phyloP scores from a whole-genome alignment of 2,329 filamentous ascomycete genomes.

The Thelonectria olida region DNA sequence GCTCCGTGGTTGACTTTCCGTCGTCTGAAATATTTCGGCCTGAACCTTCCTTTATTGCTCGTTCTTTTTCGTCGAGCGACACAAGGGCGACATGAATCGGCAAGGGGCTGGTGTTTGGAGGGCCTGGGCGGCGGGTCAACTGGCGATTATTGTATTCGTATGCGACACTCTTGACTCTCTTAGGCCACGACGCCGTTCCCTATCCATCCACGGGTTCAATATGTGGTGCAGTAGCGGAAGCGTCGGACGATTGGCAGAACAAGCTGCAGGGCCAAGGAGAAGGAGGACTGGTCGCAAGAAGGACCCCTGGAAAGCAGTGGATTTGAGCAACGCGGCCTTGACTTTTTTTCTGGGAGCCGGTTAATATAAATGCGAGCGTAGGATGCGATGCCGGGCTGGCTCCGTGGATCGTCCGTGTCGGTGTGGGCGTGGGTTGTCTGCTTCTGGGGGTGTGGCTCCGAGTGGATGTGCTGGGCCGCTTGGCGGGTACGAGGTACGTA shows the following conservation, averaged over 20 bases:
- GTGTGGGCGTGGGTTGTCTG: conserved; percentile 13
- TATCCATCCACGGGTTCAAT: conserved; percentile 39
- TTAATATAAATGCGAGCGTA: conserved; percentile 18
- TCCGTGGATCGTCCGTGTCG: conserved; percentile 22
- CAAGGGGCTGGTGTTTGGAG: conserved; percentile 19
- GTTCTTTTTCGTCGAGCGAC: conserved; percentile 7
- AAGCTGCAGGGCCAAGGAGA: conserved; percentile 33
- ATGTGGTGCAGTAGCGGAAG: conserved; percentile 39
- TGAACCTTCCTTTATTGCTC: conserved; percentile 14
- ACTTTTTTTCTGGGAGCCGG: conserved; percentile 21
- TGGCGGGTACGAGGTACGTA: conserved; percentile 8
- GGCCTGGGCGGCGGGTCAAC: conserved; percentile 14
- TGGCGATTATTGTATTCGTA: conserved; percentile 35
- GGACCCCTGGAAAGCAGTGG: conserved; percentile 28
- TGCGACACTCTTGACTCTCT: conserved; percentile 34
- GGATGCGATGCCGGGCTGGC: conserved; percentile 22
- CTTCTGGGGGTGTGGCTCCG: conserved; percentile 11
- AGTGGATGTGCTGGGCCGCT: conserved; percentile 14
- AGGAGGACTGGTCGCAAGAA: conserved; percentile 26
- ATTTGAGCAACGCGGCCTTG: conserved; percentile 30
- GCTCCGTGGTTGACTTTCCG: conserved; percentile 4
- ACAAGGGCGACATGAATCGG: conserved; percentile 22
- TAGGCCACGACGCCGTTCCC: conserved; percentile 35
- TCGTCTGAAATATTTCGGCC: background rate
- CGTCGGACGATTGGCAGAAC: conserved; percentile 41